Percentiles rank a stretch among this genome's conserved stretches.
Conservation (phyloP, 495 filamentous ascomycete species). For the Penicillium canariense region DNA sequence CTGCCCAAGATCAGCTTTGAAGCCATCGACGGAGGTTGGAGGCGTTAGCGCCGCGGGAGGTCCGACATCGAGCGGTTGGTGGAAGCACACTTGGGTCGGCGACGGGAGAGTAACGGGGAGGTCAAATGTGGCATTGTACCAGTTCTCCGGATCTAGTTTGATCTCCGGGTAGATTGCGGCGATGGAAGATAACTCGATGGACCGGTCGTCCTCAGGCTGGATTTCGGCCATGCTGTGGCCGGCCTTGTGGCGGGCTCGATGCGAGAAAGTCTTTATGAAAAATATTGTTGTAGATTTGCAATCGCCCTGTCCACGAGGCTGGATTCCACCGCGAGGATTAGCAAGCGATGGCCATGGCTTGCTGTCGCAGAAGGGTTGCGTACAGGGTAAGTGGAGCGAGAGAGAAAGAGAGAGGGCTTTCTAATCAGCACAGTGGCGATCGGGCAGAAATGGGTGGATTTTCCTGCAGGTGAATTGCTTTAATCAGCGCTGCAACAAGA, state of each 20-base stretch:
- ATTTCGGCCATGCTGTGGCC: slow-evolving; percentile 28
- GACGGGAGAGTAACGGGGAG: slow-evolving; percentile 67
- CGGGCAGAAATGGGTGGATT: slow-evolving; percentile 19
- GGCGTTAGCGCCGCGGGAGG: slow-evolving; percentile 41
- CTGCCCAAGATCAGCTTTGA: slow-evolving; percentile 24
- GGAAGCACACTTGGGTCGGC: slow-evolving; percentile 69
- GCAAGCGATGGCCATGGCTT: slow-evolving; percentile 12
- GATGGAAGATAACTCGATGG: slow-evolving; percentile 78
- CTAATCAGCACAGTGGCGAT: slow-evolving; percentile 9
- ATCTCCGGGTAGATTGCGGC: slow-evolving; percentile 89
- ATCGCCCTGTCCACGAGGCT: slow-evolving; percentile 6
- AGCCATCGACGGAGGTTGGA: slow-evolving; percentile 44
- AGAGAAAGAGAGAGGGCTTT: neutral
- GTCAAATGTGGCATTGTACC: slow-evolving; percentile 65
- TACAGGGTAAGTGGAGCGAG: neutral
- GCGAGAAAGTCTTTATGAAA: slow-evolving; percentile 6
- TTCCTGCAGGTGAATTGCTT: slow-evolving; percentile 11
- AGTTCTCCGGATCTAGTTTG: slow-evolving; percentile 50
- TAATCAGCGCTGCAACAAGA: slow-evolving; percentile 10
- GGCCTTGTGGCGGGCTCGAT: slow-evolving; percentile 1
- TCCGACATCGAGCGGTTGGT: slow-evolving; percentile 46
- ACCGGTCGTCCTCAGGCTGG: slow-evolving; percentile 60
- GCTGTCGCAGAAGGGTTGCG: slow-evolving; percentile 5
- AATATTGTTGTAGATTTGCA: neutral
- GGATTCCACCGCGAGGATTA: slow-evolving; percentile 6